Base-by-base conservation (phyloP, 257 asterid species). In the Solanum piurae region DNA sequence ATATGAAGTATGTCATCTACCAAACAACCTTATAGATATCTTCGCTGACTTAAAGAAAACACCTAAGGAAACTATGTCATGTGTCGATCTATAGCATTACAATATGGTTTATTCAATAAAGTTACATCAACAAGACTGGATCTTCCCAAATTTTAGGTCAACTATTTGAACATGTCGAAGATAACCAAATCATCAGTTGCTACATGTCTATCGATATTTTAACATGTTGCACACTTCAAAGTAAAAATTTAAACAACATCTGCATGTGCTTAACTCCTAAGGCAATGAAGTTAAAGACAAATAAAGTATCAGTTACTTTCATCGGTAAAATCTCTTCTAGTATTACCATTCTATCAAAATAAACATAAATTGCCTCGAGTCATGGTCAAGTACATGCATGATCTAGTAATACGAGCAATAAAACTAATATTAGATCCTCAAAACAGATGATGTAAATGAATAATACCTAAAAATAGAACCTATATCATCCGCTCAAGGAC, bases 401-500 rank as follows among this genome's bases (percentile, higher is more conserved):
- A 75, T 75, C 21, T 75, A 4, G 34, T 33, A 37, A 38, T 37
- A 75, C 58, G n/a, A 75, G 55, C 16, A 37, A 38, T 38, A 37
- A 75, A 75, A 38, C 55, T 75, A 75, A 75, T 38, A 21, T 38
- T 12, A 75, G 21, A 11, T 75, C 34, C 87, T 40, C 64, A 68
- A 86, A 29, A 71, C 69, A 88, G 27, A 73, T 87, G 69, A 25
- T 60, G 16, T 80, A 60, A 84, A 80, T 27, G 75, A 75, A 55
- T 75, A 74, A 76, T 29, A 76, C 14, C 14, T 21, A 82, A 82
- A 31, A 89, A 25, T 55, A 86, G 52, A 88, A 83, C 71, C 86
- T 88, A 89, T 85, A 83, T 72, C 55, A 83, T 83, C 85, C 69
- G 20, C 27, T 74, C 36, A 86, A 73, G 87, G 86, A 76, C 71